Base-by-base conservation (phyloP, 805 yeast genomes). In the Debaryomyces castellii region DNA sequence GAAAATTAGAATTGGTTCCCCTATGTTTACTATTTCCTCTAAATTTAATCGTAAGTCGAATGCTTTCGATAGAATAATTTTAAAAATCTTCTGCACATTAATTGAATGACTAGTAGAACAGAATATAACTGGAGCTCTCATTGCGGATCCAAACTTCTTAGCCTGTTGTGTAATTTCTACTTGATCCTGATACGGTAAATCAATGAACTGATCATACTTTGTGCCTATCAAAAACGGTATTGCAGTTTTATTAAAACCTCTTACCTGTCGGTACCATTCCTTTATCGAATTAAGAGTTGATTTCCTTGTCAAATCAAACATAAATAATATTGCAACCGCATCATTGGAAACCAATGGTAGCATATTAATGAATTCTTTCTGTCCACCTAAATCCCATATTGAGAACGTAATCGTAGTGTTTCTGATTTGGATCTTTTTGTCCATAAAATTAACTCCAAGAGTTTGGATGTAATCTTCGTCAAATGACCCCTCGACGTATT, bases 301-400 rank as follows among this genome's bases (percentile, higher is more conserved):
- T 51, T 87, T 88, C 39, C 96, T 76, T 1, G 97, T 88, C 47
- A 92, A 69, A 66, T 92, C 98, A 72, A 72, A 92, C 84, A 88
- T 82, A 57, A 91, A 90, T 36, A 92, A 73, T 21, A 92, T 81
- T 1, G 97, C 96, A 11, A 90, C 94, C 0, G 98, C 94, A 50
- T 91, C 97, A 52, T 86, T 83, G 12, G 95, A 85, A 11, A 92
- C 97, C 46, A 92, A 73, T 18, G 97, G 96, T 33, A 94, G 72
- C 99, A 92, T 92, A 63, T 92, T 92, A 44, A 90, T 88, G 67
- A 89, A 92, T 64, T 94, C 97, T 43, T 88, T 80, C 57, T 91
- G 96, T 1, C 99, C 99, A 20, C 99, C 99, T 10, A 92, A 70
- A 66, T 92, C 99, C 96, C 97, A 92, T 25, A 92, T 85, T 18